These are phyloP conservation scores for Hypoxylon crocopeplum DNA, from an alignment of 495 filamentous ascomycete species.

Conservation along the genomic window DNA sequence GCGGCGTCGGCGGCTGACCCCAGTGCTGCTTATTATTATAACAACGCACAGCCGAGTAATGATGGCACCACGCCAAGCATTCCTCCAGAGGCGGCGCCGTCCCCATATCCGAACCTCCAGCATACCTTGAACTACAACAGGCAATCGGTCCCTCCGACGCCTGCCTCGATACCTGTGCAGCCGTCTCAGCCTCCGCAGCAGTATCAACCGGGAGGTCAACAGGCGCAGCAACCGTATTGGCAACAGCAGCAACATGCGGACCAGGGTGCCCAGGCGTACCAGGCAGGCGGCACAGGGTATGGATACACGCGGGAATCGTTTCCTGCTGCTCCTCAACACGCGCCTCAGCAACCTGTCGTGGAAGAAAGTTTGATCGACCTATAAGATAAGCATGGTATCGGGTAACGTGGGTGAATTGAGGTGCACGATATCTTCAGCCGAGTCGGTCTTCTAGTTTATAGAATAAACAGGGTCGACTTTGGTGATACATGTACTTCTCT, in stretches of 20 bases:
- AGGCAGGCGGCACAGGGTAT: constrained; percentile 51
- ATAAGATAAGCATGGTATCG: constrained; percentile 40
- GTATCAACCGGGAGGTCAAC: constrained; percentile 24
- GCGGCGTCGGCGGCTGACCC: constrained; percentile 51
- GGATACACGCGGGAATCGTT: constrained; percentile 71
- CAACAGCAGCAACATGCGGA: constrained; percentile 46
- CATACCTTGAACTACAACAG: constrained; percentile 51
- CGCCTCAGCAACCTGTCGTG: constrained; percentile 67
- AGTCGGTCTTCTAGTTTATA: no score
- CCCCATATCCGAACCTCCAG: constrained; percentile 54
- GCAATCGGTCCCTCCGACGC: constrained; percentile 51
- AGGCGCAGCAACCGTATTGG: constrained; percentile 50
- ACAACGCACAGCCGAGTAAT: constrained; percentile 40
- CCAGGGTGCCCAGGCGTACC: constrained; percentile 53
- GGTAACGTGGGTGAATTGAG: not conserved
- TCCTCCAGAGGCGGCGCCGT: constrained; percentile 45
- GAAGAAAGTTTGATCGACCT: constrained; percentile 95
- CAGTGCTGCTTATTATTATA: constrained; percentile 59
- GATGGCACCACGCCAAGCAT: constrained; percentile 43
- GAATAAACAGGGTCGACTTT: no score
- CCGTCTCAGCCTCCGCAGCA: constrained; percentile 49
- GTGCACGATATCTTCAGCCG: no score
- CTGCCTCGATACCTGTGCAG: constrained; percentile 47
- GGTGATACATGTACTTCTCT: no score
- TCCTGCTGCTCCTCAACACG: constrained; percentile 67